Percentiles rank a stretch among this genome's conserved stretches.
Evolutionary conservation across 306 rosid genomes (phyloP).

Genomic region (Betula pendula): DNA sequence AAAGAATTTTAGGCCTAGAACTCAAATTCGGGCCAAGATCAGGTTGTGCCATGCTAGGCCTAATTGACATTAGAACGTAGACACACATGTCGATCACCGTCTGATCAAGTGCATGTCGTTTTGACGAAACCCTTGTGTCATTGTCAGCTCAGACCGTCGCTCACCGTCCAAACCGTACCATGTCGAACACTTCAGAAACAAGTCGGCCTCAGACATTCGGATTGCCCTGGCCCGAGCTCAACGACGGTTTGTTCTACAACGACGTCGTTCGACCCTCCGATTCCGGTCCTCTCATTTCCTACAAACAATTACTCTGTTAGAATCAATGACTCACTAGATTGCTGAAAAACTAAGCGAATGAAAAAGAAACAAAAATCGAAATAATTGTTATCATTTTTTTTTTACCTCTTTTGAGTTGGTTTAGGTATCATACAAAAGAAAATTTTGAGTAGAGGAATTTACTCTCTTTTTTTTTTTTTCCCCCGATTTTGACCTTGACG

Average conservation of each 20-base stretch:
- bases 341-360: not conserved
- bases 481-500: not conserved
- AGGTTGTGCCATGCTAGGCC: not conserved
- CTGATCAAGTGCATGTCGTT: not conserved
- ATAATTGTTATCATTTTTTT: not conserved
- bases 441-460: not conserved
- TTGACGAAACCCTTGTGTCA: not conserved
- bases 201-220: conserved; percentile 33
- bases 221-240: conserved; percentile 77
- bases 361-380: not conserved
- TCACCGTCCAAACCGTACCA: not conserved
- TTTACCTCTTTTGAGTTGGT: not conserved
- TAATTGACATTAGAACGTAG: too few species aligned
- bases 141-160: not conserved
- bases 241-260: conserved; percentile 73
- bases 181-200: conserved; percentile 15
- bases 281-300: conserved; percentile 43
- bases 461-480: too few species aligned
- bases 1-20: not conserved
- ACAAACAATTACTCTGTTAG: not conserved
- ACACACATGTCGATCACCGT: not conserved
- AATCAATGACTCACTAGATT: not conserved
- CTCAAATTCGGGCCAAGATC: not conserved
- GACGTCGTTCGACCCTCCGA: conserved; percentile 73
- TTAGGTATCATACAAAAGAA: not conserved